These are phyloP conservation scores for Cylindrodendrum hubeiense DNA, from an alignment of 2,329 filamentous ascomycete genomes.

Conservation along the genomic window DNA sequence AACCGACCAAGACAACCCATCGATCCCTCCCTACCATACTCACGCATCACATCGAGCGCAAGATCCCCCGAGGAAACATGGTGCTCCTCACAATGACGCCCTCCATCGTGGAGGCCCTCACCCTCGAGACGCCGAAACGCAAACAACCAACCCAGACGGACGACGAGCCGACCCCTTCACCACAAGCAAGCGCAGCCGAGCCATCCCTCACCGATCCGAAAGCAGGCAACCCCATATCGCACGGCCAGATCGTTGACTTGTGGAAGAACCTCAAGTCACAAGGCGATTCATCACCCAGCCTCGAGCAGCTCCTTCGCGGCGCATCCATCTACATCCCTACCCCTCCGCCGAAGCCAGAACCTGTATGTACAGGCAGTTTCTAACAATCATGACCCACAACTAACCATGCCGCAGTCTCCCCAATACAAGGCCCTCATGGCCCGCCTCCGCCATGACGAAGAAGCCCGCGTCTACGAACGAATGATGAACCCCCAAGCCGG, in stretches of 20 bases:
- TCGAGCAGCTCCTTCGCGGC: conserved; percentile 80
- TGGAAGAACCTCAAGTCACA: conserved; percentile 64
- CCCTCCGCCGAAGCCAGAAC: conserved; percentile 82
- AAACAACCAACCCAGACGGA: conserved; percentile 24
- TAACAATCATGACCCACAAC: not conserved
- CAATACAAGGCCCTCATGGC: conserved; percentile 93
- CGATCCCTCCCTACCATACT: no score
- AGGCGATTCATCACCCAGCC: conserved; percentile 55
- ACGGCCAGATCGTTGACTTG: conserved; percentile 75
- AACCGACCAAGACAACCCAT: not conserved
- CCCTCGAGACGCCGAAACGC: conserved; percentile 40
- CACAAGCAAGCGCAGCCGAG: conserved; percentile 55
- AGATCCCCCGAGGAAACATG: conserved; percentile 60
- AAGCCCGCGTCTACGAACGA: conserved; percentile 83
- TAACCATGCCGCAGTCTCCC: conserved; percentile 65
- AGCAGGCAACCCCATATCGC: conserved; percentile 77
- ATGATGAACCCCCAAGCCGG: conserved; percentile 75
- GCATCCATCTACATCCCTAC: conserved; percentile 82
- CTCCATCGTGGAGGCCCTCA: conserved; percentile 73
- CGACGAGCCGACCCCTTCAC: conserved; percentile 25
- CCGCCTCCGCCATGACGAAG: conserved; percentile 84
- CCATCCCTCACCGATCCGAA: conserved; percentile 63
- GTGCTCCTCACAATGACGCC: conserved; percentile 83
- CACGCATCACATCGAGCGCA: not conserved
- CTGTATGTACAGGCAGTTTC: conserved; percentile 63